Conservation (phyloP, 345 rosid genomes). For the Balakata baccata region DNA sequence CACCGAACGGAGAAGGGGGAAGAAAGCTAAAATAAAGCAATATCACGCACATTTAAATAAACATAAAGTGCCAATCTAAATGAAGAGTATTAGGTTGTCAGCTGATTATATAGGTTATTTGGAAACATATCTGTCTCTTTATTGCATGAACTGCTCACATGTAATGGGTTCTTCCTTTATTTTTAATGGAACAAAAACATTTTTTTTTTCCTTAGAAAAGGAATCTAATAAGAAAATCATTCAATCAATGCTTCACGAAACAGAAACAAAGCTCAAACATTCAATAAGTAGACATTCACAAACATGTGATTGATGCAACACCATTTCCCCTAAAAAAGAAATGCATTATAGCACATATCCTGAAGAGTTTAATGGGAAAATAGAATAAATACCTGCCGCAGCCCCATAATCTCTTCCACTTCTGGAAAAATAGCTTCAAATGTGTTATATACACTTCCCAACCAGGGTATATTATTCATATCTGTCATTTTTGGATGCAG, state of each 20-base stretch:
- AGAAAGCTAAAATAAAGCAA: constrained; percentile 3
- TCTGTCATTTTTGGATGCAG: constrained; percentile 5
- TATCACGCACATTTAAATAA: no score
- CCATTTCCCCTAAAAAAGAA: not conserved
- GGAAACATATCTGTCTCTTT: not conserved
- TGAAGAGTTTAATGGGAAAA: not conserved
- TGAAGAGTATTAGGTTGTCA: not conserved
- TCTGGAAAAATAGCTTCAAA: constrained; percentile 32
- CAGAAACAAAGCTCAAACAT: not conserved
- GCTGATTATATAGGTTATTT: not conserved
- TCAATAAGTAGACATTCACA: not conserved
- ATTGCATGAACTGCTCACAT: not conserved
- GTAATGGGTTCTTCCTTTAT: not conserved
- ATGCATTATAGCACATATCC: not conserved
- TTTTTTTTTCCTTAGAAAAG: not conserved
- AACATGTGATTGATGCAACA: not conserved
- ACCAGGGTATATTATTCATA: constrained; percentile 30
- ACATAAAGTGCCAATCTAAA: not conserved
- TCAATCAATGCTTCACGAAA: not conserved
- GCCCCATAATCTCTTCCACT: constrained; percentile 23
- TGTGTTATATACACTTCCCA: constrained; percentile 27
- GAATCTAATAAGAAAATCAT: not conserved
- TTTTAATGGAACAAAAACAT: not conserved
- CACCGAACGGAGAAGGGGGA: not conserved
- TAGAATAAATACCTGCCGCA: constrained; percentile 31